These are phyloP conservation scores for Aristolochia fimbriata DNA, from an alignment of 164 flowering plant species.

Conservation along the genomic window DNA sequence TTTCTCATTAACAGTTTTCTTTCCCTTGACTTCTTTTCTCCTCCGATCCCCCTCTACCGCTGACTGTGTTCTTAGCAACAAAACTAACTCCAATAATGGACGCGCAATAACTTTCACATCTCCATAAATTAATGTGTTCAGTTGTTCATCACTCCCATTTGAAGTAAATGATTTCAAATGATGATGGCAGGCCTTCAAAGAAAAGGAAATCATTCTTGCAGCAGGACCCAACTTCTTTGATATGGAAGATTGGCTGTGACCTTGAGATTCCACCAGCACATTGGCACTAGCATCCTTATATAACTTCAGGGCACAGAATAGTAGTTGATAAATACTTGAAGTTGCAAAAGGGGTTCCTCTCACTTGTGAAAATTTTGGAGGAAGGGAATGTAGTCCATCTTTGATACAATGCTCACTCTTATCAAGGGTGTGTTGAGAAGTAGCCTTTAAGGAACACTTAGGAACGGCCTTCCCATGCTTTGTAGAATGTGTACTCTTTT, in stretches of 20 bases:
- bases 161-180: constrained; percentile 37
- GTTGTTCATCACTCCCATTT: constrained; percentile 36
- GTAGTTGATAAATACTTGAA: constrained; percentile 45
- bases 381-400: constrained; percentile 16
- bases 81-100: constrained; percentile 45
- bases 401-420: constrained; percentile 11
- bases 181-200: constrained; percentile 35
- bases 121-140: constrained; percentile 48
- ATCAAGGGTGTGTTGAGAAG: constrained; percentile 21
- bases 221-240: constrained; percentile 15
- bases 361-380: constrained; percentile 24
- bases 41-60: constrained; percentile 19
- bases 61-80: constrained; percentile 34
- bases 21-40: constrained; percentile 38
- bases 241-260: constrained; percentile 29
- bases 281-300: constrained; percentile 13
- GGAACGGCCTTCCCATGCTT: constrained; percentile 20
- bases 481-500: constrained; percentile 19
- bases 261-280: constrained; percentile 29
- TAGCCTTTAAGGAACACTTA: constrained; percentile 22
- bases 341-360: constrained; percentile 45
- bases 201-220: constrained; percentile 33
- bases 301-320: constrained; percentile 27
- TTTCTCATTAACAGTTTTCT: constrained; percentile 30
- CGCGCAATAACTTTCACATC: constrained; percentile 52